phyloP scores from a whole-genome alignment of 2,329 filamentous ascomycete species.

The Calonectria henricotiae region DNA sequence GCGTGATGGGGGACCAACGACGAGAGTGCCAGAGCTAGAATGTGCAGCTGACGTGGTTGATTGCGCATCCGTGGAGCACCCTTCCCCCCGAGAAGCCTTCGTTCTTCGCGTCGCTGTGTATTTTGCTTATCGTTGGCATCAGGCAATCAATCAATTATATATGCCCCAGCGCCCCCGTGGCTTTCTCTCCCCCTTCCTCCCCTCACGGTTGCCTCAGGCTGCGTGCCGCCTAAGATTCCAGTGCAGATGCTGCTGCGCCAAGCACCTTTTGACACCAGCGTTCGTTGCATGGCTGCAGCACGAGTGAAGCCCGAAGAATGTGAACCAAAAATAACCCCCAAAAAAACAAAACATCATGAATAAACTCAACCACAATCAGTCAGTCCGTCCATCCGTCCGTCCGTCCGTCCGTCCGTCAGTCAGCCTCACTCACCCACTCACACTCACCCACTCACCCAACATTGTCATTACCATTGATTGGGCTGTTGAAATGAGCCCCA shows the following conservation, averaged over 20 bases:
- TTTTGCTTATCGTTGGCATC: constrained; percentile 9
- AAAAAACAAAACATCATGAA: background rate
- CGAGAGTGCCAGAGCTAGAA: background rate
- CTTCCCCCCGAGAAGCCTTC: background rate
- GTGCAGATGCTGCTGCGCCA: background rate
- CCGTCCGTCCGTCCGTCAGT: background rate
- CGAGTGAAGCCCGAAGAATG: background rate
- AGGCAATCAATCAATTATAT: background rate
- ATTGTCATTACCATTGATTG: background rate
- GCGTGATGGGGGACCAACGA: constrained; percentile 19
- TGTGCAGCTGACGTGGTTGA: constrained; percentile 11
- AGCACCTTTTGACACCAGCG: background rate
- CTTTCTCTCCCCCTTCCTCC: background rate
- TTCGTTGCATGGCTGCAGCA: background rate
- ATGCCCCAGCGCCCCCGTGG: background rate
- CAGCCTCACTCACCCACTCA: background rate
- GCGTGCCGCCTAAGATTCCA: background rate
- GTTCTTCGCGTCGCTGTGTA: background rate
- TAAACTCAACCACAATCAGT: constrained; percentile 7
- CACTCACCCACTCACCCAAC: too few relatives aligned
- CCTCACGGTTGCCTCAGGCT: constrained; percentile 3
- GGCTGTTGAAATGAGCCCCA: background rate
- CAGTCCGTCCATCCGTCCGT: background rate
- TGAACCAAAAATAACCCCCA: too few relatives aligned
- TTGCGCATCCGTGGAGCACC: constrained; percentile 21